These are phyloP conservation scores for Pinus taeda DNA, from an alignment of 75 land plant species.

Conservation along the genomic window DNA sequence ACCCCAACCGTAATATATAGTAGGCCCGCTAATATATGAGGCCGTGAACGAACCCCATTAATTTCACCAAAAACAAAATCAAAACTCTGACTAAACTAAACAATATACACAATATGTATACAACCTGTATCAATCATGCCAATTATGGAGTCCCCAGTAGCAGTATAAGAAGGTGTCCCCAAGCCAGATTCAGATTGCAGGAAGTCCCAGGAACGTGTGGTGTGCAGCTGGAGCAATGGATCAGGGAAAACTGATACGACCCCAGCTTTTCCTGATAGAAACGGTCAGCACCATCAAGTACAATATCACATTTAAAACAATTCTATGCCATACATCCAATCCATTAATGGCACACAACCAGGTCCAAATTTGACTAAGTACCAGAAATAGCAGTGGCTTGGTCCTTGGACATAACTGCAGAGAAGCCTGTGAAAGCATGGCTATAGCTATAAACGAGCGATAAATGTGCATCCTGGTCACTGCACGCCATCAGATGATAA, in stretches of 20 bases:
- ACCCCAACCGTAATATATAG: no score
- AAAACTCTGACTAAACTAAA: no score
- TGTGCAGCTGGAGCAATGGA: conserved; percentile 52
- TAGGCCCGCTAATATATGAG: no score
- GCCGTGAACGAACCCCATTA: no score
- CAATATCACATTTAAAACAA: not conserved
- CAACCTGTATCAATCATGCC: conserved; percentile 74
- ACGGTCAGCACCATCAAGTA: not conserved
- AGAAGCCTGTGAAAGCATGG: conserved; percentile 77
- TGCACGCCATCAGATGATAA: conserved; percentile 12
- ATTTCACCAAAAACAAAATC: no score
- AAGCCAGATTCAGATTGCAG: conserved; percentile 34
- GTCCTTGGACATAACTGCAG: conserved; percentile 62
- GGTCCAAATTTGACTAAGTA: not conserved
- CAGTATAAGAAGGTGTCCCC: conserved; percentile 1
- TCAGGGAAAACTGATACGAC: conserved; percentile 82
- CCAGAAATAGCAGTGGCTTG: conserved; percentile 56
- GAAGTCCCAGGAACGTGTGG: conserved; percentile 94
- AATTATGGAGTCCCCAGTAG: conserved; percentile 45
- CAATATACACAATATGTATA: not conserved
- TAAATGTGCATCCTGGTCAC: conserved; percentile 47
- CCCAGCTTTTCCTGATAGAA: conserved; percentile 42
- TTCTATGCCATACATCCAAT: conserved; percentile 1
- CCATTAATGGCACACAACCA: not conserved
- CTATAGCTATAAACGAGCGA: conserved; percentile 55